Evolutionary conservation across 306 rosid species (phyloP).

Genomic region (Ormosia semicastrata): DNA sequence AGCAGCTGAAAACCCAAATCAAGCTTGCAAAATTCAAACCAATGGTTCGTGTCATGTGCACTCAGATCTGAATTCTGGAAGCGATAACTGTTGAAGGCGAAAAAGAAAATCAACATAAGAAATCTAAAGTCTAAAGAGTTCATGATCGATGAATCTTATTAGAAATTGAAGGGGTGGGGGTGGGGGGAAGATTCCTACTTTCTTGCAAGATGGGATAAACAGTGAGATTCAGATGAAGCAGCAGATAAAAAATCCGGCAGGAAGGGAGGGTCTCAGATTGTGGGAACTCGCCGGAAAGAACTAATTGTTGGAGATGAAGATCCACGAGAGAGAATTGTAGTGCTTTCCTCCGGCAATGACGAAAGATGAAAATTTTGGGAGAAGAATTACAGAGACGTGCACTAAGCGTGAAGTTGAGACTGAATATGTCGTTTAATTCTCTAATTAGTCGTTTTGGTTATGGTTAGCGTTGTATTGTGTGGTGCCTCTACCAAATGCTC

Average conservation of each 20-base stretch:
- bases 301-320: constrained; percentile 7
- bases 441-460: neutral
- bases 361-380: neutral
- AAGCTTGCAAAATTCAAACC: neutral
- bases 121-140: neutral
- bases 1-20: constrained; percentile 34
- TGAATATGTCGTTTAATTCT: constrained; percentile 19
- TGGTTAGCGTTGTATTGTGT: neutral
- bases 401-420: constrained; percentile 3
- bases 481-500: neutral
- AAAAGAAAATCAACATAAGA: neutral
- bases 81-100: neutral
- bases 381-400: neutral
- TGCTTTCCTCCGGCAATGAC: neutral
- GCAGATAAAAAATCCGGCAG: neutral
- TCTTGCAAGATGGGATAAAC: neutral
- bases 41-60: neutral
- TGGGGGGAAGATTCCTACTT: neutral
- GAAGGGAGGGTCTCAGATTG: neutral
- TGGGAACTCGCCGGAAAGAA: neutral
- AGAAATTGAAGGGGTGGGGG: neutral
- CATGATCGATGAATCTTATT: constrained; percentile 4
- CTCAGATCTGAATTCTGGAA: constrained; percentile 49
- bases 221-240: neutral
- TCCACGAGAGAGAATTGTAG: neutral